These are phyloP conservation scores for Avicennia marina DNA, from an alignment of 257 asterid genomes.

Conservation along the genomic window DNA sequence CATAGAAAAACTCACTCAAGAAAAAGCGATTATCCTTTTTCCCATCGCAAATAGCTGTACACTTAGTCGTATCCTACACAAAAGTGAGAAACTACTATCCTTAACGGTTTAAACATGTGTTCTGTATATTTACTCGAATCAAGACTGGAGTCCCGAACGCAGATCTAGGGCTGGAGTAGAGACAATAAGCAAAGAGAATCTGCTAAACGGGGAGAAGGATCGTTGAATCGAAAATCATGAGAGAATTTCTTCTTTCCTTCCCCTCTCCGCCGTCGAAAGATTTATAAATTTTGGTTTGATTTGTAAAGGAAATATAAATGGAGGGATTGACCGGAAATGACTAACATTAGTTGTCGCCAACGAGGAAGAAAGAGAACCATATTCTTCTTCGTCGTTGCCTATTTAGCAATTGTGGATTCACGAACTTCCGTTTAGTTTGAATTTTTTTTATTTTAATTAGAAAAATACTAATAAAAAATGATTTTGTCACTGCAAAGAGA, in stretches of 20 bases:
- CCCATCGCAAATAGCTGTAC: not conserved
- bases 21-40: not conserved
- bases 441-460: too few species aligned
- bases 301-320: too few species aligned
- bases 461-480: too few species aligned
- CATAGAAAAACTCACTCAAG: constrained; percentile 49
- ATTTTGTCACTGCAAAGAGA: too few species aligned
- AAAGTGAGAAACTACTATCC: not conserved
- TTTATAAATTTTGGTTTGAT: too few species aligned
- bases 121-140: not conserved
- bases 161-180: not conserved
- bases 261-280: too few species aligned
- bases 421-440: too few species aligned
- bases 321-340: too few species aligned
- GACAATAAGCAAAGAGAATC: not conserved
- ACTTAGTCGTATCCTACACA: not conserved
- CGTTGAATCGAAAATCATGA: not conserved
- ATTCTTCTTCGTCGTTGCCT: too few species aligned
- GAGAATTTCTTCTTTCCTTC: not conserved
- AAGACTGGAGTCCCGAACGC: not conserved
- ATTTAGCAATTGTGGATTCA: too few species aligned
- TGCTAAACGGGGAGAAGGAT: not conserved
- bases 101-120: not conserved
- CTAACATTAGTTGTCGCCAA: too few species aligned
- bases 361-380: too few species aligned